These are phyloP conservation scores for Curvularia verruculosa DNA, from an alignment of 2,329 filamentous ascomycete species.

Conservation along the genomic window DNA sequence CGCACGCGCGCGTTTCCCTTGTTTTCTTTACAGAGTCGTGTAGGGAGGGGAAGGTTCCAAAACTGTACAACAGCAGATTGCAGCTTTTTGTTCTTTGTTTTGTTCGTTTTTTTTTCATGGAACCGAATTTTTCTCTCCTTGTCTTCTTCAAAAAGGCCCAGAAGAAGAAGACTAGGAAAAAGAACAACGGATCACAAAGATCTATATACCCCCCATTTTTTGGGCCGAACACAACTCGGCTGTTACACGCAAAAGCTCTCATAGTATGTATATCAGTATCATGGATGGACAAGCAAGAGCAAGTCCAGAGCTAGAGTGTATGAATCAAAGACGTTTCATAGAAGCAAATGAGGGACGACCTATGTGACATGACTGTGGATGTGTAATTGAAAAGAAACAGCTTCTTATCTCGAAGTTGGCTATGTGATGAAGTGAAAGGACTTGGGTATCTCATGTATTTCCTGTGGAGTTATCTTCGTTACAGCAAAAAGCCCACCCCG, in stretches of 20 bases:
- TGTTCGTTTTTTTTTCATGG: not conserved
- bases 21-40: slow-evolving; percentile 3
- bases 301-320: slow-evolving; percentile 25
- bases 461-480: slow-evolving; percentile 5
- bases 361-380: not conserved
- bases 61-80: slow-evolving; percentile 16
- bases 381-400: not conserved
- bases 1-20: too few species aligned
- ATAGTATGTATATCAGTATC: slow-evolving; percentile 15
- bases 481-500: not conserved
- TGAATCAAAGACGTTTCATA: slow-evolving; percentile 1
- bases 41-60: not conserved
- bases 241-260: slow-evolving; percentile 3
- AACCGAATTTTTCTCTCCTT: not conserved
- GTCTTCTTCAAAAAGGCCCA: not conserved
- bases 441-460: slow-evolving; percentile 14
- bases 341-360: not conserved
- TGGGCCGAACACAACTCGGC: slow-evolving; percentile 13
- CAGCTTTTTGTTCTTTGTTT: not conserved
- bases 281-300: slow-evolving; percentile 20
- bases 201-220: slow-evolving; percentile 23
- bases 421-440: not conserved
- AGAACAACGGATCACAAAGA: slow-evolving; percentile 11
- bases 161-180: not conserved
- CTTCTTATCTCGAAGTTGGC: not conserved